Base-by-base conservation (phyloP, 2,329 filamentous ascomycete species). In the Cercospora nicotianae region DNA sequence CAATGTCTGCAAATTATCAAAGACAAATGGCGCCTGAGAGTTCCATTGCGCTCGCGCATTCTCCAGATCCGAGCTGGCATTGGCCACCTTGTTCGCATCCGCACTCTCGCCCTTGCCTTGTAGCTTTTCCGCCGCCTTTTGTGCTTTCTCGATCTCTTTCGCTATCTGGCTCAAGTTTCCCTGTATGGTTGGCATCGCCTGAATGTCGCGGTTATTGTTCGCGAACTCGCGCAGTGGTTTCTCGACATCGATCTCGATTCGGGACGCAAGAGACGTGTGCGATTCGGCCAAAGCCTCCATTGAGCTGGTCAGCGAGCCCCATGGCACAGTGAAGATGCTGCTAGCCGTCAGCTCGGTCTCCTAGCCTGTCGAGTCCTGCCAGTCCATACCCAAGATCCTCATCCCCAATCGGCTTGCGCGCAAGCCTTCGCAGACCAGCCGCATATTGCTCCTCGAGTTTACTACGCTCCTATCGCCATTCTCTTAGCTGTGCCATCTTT, bases 401-500 rank as follows among this genome's bases (percentile, higher is more conserved):
- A 62, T 88, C 87, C 71, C 89, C 86, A 78, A 78, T 67, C 10
- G 72, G 67, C 63, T 68, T 71, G 76, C 89, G 87, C 69, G 91
- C 87, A 70, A 99, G 87, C 83, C 91, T 96, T 76, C 90, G 90
- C 74, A 99, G 83, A 53, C 91, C 89, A 75, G 89, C 85, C 58
- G 92, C 91, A 81, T 99, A 99, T 77, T 89, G 86, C 77, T 98
- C 94, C 81, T 99, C 95, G 70, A 98, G 86, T 76, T 89, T 91
- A 79, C 94, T 91, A 74, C 95, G 92, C 84, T 99, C 95, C 94
- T 98, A 79, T 53, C 23, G 13, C 42, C 60, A 58, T 53, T 33
- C 39, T 64, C 45, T 62, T 67, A 66, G 69, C 55, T 66, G 30
- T 58, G 69, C 33, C 18, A 18, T 26, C 53, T 63, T 58, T 60